Percentiles rank a stretch among this genome's conserved stretches.
Conservation (phyloP, 1,284 basidiomycete genomes). For the Sanghuangporus weigelae region DNA sequence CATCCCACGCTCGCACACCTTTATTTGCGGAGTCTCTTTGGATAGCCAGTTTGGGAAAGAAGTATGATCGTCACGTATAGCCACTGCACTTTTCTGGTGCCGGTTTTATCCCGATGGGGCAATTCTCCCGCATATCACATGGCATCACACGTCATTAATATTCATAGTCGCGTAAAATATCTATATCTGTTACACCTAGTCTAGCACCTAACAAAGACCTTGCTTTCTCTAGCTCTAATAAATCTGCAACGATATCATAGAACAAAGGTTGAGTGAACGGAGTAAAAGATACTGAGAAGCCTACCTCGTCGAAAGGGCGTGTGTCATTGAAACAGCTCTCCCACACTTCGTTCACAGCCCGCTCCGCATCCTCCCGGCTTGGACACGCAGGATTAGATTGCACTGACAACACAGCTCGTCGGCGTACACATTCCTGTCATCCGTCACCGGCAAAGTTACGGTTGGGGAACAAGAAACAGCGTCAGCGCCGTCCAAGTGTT, state of each 20-base stretch:
- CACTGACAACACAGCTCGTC: conserved; percentile 83
- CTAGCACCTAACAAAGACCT: neutral
- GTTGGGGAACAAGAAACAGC: neutral
- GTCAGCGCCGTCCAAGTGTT: conserved; percentile 6
- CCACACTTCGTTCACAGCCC: conserved; percentile 94
- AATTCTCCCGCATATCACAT: neutral
- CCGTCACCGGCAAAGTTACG: neutral
- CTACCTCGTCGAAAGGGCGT: conserved; percentile 93
- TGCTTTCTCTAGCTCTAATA: conserved; percentile 7
- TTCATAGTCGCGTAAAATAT: neutral
- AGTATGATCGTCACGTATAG: neutral
- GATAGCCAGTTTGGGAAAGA: neutral
- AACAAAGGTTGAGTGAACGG: neutral
- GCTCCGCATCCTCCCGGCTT: conserved; percentile 71
- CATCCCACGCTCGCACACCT: neutral
- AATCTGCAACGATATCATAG: conserved; percentile 6
- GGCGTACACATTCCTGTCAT: conserved; percentile 78
- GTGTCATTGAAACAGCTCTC: conserved; percentile 95
- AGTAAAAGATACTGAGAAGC: too few species aligned
- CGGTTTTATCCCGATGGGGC: neutral
- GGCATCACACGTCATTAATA: neutral
- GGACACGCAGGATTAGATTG: conserved; percentile 78
- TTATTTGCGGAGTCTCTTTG: neutral
- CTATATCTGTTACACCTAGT: neutral
- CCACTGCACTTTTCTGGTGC: neutral